Percentiles rank a stretch among this genome's conserved stretches.
Evolutionary conservation across 108 stramenopile genomes (phyloP).

Genomic region (Cyclotella sp.): DNA sequence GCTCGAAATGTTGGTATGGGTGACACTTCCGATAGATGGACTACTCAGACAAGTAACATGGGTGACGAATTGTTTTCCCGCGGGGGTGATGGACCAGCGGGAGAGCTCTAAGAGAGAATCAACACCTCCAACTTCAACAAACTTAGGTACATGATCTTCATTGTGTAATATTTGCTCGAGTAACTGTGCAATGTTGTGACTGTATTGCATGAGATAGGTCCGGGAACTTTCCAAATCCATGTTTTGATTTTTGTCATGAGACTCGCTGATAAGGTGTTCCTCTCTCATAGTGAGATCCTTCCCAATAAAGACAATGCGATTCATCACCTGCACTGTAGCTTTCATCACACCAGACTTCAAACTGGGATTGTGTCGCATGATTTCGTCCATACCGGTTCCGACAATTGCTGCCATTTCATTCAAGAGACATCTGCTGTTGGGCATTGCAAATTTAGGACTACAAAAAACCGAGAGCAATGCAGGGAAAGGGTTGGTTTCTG

Average conservation of each 20-base stretch:
- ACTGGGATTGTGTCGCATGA: conserved; percentile 89
- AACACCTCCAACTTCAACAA: conserved; percentile 80
- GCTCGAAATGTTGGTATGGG: conserved; percentile 78
- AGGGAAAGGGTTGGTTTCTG: conserved; percentile 86
- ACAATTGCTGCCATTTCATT: conserved; percentile 88
- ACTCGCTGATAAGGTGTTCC: conserved; percentile 14
- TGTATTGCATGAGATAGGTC: conserved; percentile 86
- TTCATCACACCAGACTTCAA: conserved; percentile 68
- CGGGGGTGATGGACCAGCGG: conserved; percentile 70
- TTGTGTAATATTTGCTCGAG: conserved; percentile 88
- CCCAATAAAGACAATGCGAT: conserved; percentile 67
- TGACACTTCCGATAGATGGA: conserved; percentile 72
- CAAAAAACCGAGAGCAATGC: conserved; percentile 77
- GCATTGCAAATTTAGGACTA: conserved; percentile 90
- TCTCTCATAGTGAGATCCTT: conserved; percentile 56
- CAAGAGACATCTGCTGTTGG: conserved; percentile 80
- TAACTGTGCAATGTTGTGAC: conserved; percentile 82
- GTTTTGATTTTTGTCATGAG: neutral
- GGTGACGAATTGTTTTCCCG: conserved; percentile 69
- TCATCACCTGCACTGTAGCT: conserved; percentile 76
- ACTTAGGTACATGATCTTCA: conserved; percentile 79
- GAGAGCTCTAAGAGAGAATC: conserved; percentile 75
- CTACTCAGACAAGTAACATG: conserved; percentile 82
- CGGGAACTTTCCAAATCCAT: conserved; percentile 62
- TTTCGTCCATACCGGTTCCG: conserved; percentile 91